A percentile compares a stretch with the other conserved stretches of the same genome.
Evolutionary conservation across 805 yeast genomes (phyloP).

Genomic region (Scheffersomyces coipomensis): DNA sequence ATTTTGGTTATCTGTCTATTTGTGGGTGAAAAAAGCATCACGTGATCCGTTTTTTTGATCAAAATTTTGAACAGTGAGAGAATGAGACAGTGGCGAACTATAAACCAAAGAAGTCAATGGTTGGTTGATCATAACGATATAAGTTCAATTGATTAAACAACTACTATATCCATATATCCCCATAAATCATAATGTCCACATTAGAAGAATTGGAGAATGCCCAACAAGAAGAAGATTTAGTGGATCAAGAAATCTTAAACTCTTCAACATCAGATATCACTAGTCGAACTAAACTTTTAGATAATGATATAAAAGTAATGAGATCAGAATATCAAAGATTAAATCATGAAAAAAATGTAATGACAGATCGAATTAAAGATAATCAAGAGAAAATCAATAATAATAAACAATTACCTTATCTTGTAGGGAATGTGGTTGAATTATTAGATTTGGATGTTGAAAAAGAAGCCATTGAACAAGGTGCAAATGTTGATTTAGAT

Average conservation of each 20-base stretch:
- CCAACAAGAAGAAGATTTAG: constrained; percentile 52
- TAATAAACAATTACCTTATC: constrained; percentile 91
- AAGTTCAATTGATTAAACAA: neutral
- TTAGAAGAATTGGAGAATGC: constrained; percentile 71
- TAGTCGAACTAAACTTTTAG: constrained; percentile 83
- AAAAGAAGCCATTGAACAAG: constrained; percentile 80
- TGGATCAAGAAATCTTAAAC: constrained; percentile 78
- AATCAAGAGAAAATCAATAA: constrained; percentile 94
- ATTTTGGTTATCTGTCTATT: too few relatives aligned
- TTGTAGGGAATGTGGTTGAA: constrained; percentile 96
- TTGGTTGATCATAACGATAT: neutral
- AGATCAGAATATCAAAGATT: constrained; percentile 87
- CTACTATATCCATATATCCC: neutral
- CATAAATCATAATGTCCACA: constrained; percentile 60
- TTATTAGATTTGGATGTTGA: constrained; percentile 84
- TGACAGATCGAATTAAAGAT: constrained; percentile 91
- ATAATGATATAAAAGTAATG: constrained; percentile 94
- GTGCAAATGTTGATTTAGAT: constrained; percentile 92
- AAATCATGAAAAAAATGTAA: constrained; percentile 87
- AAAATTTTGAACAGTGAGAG: too few relatives aligned
- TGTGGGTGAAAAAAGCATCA: too few relatives aligned
- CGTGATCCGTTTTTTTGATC: too few relatives aligned
- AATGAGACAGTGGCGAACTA: too few relatives aligned
- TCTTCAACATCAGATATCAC: constrained; percentile 79
- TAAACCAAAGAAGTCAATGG: neutral